Evolutionary conservation across 225 moss, liverwort and hornwort genomes (phyloP), one percentile per base, ranked within the genome.

Genomic region (Neckera pumila): DNA sequence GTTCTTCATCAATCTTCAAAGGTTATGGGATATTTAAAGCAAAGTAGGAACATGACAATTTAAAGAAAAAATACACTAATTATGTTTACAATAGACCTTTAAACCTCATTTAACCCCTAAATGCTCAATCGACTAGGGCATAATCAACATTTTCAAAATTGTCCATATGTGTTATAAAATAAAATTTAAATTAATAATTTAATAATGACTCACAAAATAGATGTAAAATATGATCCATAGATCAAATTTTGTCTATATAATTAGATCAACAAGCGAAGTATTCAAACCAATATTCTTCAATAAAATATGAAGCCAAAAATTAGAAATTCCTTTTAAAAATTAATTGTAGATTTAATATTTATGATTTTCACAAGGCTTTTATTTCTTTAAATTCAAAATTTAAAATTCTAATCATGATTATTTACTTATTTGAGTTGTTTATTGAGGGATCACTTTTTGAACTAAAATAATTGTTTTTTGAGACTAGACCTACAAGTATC

Each of bases 71-170:
- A 40, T 14, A 3, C 9, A 5, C 5, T 69, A 69, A 12, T 22
- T 23, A 69, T 23, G 2, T 38, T 69, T 0, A 23, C 0, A 38
- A 1, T 0, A 38, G 0, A 12, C 13, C 38, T n/a, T 67, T 0
- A 67, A 0, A 67, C n/a, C 0, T 20, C 21, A 66, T n/a, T 66
- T 34, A 67, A 67, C 2, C 22, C 21, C 2, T 21, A n/a, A 7
- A 69, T 0, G n/a, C n/a, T n/a, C n/a, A n/a, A n/a, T n/a, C n/a
- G 23, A 38, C 4, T 23, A 4, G 2, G 23, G 8, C 7, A 7
- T 23, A 22, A 2, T 69, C 14, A 1, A 22, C 0, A 12, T 38
- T 14, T 73, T 17, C 14, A 40, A 45, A 43, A 28, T 28, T 28
- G 3, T 43, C 0, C 28, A 43, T 43, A 28, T 17, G 15, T 28